These are phyloP conservation scores for Fusarium avenaceum DNA, from an alignment of 2,329 filamentous ascomycete species.

Conservation along the genomic window DNA sequence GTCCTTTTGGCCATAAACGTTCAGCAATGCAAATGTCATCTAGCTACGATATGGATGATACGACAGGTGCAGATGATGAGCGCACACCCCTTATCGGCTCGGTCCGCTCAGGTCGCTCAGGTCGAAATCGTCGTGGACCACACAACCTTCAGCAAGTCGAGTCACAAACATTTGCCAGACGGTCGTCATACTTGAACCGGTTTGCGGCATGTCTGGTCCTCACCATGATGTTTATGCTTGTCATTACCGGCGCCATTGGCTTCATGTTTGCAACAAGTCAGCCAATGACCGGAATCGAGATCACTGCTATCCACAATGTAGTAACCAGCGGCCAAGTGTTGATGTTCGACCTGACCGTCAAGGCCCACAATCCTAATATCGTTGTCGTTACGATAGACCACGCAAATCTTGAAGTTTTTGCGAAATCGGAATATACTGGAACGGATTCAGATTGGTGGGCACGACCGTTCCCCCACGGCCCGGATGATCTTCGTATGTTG, in stretches of 20 bases:
- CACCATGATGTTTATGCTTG: slow-evolving; percentile 82
- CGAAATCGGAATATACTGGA: slow-evolving; percentile 91
- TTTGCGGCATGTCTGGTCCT: slow-evolving; percentile 90
- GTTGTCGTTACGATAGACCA: slow-evolving; percentile 88
- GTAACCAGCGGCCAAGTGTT: slow-evolving; percentile 94
- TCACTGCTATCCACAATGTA: slow-evolving; percentile 87
- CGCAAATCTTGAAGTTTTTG: slow-evolving; percentile 92
- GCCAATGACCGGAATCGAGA: slow-evolving; percentile 81
- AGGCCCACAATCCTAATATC: slow-evolving; percentile 92
- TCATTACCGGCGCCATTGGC: slow-evolving; percentile 86
- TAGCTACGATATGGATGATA: slow-evolving; percentile 84
- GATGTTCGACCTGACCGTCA: slow-evolving; percentile 91
- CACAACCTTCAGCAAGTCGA: slow-evolving; percentile 78
- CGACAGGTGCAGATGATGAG: slow-evolving; percentile 85
- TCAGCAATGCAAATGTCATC: slow-evolving; percentile 71
- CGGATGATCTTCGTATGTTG: slow-evolving; percentile 45
- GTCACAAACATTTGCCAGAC: slow-evolving; percentile 74
- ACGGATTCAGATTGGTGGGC: slow-evolving; percentile 73
- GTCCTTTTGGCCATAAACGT: slow-evolving; percentile 60
- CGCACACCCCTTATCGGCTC: slow-evolving; percentile 80
- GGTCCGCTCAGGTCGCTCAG: slow-evolving; percentile 69
- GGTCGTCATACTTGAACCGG: slow-evolving; percentile 74
- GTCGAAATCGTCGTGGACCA: slow-evolving; percentile 68
- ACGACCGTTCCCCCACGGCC: slow-evolving; percentile 48
- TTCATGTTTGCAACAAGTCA: slow-evolving; percentile 95